Conservation (phyloP, 805 yeast genomes). For the Pichia scutulata region DNA sequence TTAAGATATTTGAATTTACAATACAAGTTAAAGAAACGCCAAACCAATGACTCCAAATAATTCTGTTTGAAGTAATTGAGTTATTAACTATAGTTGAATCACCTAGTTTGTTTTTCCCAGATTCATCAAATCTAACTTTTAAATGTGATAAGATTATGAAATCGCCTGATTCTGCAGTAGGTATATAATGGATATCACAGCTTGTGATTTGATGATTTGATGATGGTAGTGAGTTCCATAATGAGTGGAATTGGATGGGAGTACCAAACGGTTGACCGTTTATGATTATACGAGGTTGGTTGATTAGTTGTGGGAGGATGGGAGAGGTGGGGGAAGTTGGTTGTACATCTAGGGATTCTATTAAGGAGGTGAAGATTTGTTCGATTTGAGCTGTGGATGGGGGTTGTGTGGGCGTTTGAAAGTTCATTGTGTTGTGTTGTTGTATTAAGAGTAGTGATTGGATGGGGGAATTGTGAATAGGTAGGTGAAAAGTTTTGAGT, state of each 20-base stretch:
- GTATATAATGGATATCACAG: constrained; percentile 56
- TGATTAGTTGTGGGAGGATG: constrained; percentile 40
- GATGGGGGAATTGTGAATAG: too few species aligned
- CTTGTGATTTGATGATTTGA: constrained; percentile 60
- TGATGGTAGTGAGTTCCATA: constrained; percentile 49
- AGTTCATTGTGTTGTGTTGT: neutral
- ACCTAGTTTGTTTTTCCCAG: constrained; percentile 60
- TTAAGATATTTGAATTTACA: constrained; percentile 43
- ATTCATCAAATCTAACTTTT: constrained; percentile 69
- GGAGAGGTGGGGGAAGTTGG: constrained; percentile 6
- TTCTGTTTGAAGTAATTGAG: constrained; percentile 25
- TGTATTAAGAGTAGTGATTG: too few species aligned
- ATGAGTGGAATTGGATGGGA: constrained; percentile 44
- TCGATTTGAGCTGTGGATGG: constrained; percentile 7
- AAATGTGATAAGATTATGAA: constrained; percentile 38
- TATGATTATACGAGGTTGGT: constrained; percentile 44
- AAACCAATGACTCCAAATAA: constrained; percentile 62
- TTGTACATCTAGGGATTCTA: constrained; percentile 20
- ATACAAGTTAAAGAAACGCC: constrained; percentile 57
- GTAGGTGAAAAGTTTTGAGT: too few species aligned
- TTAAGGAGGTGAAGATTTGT: constrained; percentile 18
- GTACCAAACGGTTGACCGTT: constrained; percentile 53
- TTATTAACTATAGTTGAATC: constrained; percentile 46
- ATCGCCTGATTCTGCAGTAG: constrained; percentile 20
- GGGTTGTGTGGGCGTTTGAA: neutral